Evolutionary conservation across 73 alveolate genomes (phyloP), one percentile per base, ranked within the genome.

Genomic region (Paraurostyla sp.): DNA sequence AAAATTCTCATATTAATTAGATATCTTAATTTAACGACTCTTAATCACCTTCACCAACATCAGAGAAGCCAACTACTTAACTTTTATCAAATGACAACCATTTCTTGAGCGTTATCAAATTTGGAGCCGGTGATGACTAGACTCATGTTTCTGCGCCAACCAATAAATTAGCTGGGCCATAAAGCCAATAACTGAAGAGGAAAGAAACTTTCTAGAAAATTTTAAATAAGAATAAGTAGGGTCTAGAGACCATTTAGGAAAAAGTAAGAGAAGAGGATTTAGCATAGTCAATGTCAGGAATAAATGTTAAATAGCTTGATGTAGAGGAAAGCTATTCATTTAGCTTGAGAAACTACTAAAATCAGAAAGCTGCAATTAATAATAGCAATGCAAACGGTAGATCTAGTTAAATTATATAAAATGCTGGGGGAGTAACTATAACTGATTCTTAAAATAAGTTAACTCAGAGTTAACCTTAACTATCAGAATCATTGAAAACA

Each of bases 291-390:
- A 43, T 73, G 56, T 16, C 50, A 32, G 38, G 38, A 16, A 18
- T 45, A 18, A 73, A 73, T 16, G 30, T 45, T 3, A 48, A 73
- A 42, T 43, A 73, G 15, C 9, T 73, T 7, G 86, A 73, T 48
- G 27, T 73, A 2, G 86, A 73, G 71, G 86, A 73, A 35, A 48
- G 71, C 51, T 73, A 73, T 38, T 73, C 86, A 4, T 73, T 73
- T 56, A 48, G 71, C 30, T 50, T 73, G 0, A 73, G 86, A 73
- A 48, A 73, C 49, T 73, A 73, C 50, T 15, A 22, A 38, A 40
- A 18, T 35, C 46, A 25, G 4, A 65, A 65, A 40, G 13, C 2
- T 38, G 7, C 36, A 11, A 16, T 22, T 36, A 40, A 22, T 18
- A 65, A 38, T 30, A 38, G 60, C 13, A 38, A 65, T 15, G 25